phyloP scores from a whole-genome alignment of 305 asterid genomes.

The Monarda citriodora region DNA sequence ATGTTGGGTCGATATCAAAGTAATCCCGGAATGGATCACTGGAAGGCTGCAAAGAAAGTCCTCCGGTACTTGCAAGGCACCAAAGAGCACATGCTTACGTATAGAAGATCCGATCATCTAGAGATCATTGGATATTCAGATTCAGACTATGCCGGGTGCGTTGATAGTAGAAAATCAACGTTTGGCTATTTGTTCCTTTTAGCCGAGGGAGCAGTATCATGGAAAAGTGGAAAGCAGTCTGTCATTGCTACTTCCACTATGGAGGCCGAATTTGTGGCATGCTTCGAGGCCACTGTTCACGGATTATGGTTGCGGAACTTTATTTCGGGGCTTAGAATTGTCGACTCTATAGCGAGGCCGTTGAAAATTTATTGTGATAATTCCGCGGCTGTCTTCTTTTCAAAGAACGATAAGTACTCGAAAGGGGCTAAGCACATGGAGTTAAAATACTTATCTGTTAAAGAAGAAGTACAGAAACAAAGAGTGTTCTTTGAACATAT shows the following conservation, averaged over 20 bases:
- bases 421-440: constrained; percentile 1
- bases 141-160: background rate
- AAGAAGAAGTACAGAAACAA: background rate
- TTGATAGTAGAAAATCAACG: background rate
- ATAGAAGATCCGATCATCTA: too few species aligned
- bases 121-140: too few species aligned
- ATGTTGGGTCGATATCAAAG: too few species aligned
- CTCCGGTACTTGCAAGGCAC: background rate
- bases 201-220: background rate
- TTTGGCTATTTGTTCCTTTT: background rate
- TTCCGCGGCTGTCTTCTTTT: too few species aligned
- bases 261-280: background rate
- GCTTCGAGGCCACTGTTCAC: background rate
- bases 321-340: background rate
- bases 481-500: background rate
- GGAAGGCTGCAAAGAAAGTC: background rate
- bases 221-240: background rate
- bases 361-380: background rate
- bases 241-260: background rate
- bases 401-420: background rate
- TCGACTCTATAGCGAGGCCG: background rate
- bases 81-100: too few species aligned
- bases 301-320: background rate
- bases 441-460: too few species aligned
- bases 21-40: background rate